phyloP scores from a whole-genome alignment of 75 land plant species.

The Pinus tabuliformis region DNA sequence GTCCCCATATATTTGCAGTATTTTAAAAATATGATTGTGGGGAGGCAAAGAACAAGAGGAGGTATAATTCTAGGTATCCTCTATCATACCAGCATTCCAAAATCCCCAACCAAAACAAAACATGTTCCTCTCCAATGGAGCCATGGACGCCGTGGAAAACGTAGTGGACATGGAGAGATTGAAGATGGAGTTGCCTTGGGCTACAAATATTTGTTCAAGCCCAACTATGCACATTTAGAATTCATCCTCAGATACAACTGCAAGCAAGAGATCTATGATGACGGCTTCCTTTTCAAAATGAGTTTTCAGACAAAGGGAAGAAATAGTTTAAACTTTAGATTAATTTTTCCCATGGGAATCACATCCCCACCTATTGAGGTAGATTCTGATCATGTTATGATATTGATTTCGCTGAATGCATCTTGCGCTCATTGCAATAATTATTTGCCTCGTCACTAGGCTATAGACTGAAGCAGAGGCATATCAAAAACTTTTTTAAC shows the following conservation, averaged over 20 bases:
- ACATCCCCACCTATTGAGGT: too few relatives aligned
- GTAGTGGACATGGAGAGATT: slow-evolving; percentile 18
- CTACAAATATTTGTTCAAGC: slow-evolving; percentile 17
- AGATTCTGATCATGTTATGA: too few relatives aligned
- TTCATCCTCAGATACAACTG: slow-evolving; percentile 26
- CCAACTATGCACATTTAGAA: slow-evolving; percentile 31
- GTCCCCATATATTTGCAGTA: too few relatives aligned
- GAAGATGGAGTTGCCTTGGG: slow-evolving; percentile 7
- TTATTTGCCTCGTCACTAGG: too few relatives aligned
- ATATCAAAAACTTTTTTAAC: too few relatives aligned
- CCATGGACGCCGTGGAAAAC: slow-evolving; percentile 25
- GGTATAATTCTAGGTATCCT: slow-evolving; percentile 13
- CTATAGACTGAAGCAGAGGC: too few relatives aligned
- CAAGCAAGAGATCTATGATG: slow-evolving; percentile 23
- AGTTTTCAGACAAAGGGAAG: too few relatives aligned
- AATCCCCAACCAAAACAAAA: slow-evolving; percentile 24
- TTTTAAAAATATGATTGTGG: slow-evolving; percentile 36
- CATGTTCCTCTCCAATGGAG: slow-evolving; percentile 28
- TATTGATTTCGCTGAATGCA: too few relatives aligned
- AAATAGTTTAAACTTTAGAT: too few relatives aligned
- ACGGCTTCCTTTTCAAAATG: slow-evolving; percentile 17
- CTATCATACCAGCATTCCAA: slow-evolving; percentile 22
- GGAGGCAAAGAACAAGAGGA: slow-evolving; percentile 13
- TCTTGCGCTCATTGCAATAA: too few relatives aligned
- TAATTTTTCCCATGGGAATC: too few relatives aligned